Base-by-base conservation (phyloP, 352 stramenopile genomes). In the Pythium guiyangense region DNA sequence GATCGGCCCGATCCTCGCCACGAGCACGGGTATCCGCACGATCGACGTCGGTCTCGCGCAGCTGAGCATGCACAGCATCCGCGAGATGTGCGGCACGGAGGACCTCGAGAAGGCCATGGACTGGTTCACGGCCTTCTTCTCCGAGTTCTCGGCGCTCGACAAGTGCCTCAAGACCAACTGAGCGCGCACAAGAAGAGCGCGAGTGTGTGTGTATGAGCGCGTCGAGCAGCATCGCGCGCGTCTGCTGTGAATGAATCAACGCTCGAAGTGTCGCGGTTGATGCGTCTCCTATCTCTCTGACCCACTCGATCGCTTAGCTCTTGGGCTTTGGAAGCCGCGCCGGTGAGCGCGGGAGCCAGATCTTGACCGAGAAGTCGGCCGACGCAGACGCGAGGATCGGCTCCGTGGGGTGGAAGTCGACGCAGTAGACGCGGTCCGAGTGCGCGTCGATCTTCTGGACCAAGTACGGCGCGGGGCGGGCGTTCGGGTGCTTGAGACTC, bases 11-110 rank as follows among this genome's bases (percentile, higher is more conserved):
- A 96, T 99, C 40, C 83, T 99, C n/a, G 91, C 89, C 49, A 89
- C 96, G 2, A 78, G 83, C 53, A 98, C 95, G 31, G 97, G 97
- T 35, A 98, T 99, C 52, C 80, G 93, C 56, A 97, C 96, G 15
- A 96, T 99, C 56, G 97, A 99, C 71, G 85, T 99, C 47, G 97
- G 97, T 35, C 90, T 97, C 37, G 91, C 97, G 43, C 96, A 99
- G 71, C 71, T 99, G 25, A 96, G 87, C 51, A 99, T 99, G 97
- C 97, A 99, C 80, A 97, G 79, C 49, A 98, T 96, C 70, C 86
- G 96, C 42, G 96, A 99, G 73, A 92, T 97, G 67, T 98, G 97
- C 81, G 96, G 93, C 52, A 92, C 91, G 20, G 73, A 92, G 49
- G 88, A 96, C 54, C 54, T 96, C 11, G 85, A 89, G 39, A 78